Evolutionary conservation across 768 basidiomycete genomes (phyloP), one percentile per base, ranked within the genome.

Genomic region (Russula olivacea): DNA sequence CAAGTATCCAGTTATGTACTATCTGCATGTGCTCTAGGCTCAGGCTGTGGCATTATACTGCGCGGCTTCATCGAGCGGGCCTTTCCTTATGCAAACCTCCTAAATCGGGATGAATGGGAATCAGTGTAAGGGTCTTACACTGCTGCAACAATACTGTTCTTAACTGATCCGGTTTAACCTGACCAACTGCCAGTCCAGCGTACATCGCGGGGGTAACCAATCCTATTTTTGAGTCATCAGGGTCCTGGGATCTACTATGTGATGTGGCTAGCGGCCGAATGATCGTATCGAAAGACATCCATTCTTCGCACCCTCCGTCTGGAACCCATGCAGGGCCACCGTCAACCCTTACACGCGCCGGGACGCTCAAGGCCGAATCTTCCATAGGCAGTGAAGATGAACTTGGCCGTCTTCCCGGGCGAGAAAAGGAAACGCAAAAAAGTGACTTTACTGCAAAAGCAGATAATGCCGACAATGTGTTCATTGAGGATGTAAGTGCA

Each of bases 201-300:
- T 99, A 88, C 71, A 94, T 99, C 57, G 97, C 95, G 11, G 97
- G 97, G 1, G 96, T 98, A 3, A 95, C 92, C 1, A 99, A 99
- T 70, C 97, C 95, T 2, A 93, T 98, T 51, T 98, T 98, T 74
- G 93, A 96, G 70, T 79, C 88, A 1, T 83, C 88, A 0, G 84
- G 87, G 0, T 81, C 83, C 14, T 99, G 97, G 97, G 97, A 99
- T 73, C 77, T 99, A 9, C 78, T 98, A 45, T 90, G 96, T 73
- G 93, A 98, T 71, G 86, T 98, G 65, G 88, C 91, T 53, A 84
- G 86, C 0, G 92, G 92, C 11, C 86, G 84, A 41, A 91, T 99
- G 61, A 86, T 86, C 2, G 87, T 98, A 15, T 86, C 91, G 43
- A 95, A 87, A 72, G 91, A 98, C 66, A 89, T 98, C 47, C 81